These are phyloP conservation scores for Helminthosporium solani DNA, from an alignment of 2,329 filamentous ascomycete species.

Conservation along the genomic window DNA sequence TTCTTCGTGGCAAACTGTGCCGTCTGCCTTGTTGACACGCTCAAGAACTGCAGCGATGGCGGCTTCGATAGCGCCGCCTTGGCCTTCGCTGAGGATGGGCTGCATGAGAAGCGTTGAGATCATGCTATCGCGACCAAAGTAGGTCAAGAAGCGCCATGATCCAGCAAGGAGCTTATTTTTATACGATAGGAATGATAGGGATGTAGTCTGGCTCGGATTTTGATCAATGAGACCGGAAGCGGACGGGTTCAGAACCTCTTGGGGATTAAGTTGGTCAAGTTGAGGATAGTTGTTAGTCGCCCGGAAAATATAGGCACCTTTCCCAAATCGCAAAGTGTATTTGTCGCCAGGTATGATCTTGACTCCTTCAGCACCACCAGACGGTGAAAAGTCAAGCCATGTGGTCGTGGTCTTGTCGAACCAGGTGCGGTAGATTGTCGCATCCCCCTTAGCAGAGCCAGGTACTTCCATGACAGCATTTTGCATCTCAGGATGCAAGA, in stretches of 20 bases:
- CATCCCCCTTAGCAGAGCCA: conserved; percentile 46
- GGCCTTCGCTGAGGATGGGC: conserved; percentile 57
- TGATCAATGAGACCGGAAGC: conserved; percentile 51
- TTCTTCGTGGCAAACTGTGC: conserved; percentile 65
- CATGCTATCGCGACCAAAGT: conserved; percentile 67
- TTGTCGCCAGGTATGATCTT: conserved; percentile 38
- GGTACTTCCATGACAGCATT: conserved; percentile 50
- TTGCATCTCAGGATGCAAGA: conserved; percentile 56
- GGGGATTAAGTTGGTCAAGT: conserved; percentile 54
- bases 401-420: conserved; percentile 63
- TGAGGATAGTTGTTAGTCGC: conserved; percentile 65
- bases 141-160: conserved; percentile 66
- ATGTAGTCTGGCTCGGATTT: conserved; percentile 51
- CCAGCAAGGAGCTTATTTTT: conserved; percentile 63
- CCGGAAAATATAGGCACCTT: conserved; percentile 59
- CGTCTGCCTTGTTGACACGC: conserved; percentile 60
- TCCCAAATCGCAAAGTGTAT: conserved; percentile 49
- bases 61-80: conserved; percentile 59
- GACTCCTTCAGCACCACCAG: conserved; percentile 32
- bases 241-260: conserved; percentile 52
- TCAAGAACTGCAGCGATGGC: conserved; percentile 63
- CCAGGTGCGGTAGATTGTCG: conserved; percentile 57
- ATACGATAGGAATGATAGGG: conserved; percentile 65
- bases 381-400: conserved; percentile 49
- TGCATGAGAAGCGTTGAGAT: conserved; percentile 61